Evolutionary conservation across 2,329 filamentous ascomycete genomes (phyloP), one percentile per base, ranked within the genome.

Genomic region (Xylaria sp.): DNA sequence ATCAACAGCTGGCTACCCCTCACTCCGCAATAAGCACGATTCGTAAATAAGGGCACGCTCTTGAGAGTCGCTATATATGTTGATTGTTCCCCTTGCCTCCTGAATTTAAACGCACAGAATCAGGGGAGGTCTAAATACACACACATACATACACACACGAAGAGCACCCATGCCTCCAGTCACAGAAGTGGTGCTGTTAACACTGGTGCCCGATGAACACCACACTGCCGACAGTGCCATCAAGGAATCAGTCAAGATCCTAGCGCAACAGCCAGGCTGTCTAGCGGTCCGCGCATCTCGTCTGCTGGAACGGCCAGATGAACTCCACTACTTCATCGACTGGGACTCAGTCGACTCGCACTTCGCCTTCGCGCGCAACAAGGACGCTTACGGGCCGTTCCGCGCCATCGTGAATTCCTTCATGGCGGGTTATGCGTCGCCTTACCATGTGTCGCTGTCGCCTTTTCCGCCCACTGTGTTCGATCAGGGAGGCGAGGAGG

Each of bases 161-260:
- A 1, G 1, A 25, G 23, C 23, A 25, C 23, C 23, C 56, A 78
- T 77, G 76, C 62, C 74, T 0, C 71, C 75, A 65, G 68, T 77
- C 51, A 78, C 76, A 12, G 76, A 78, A 69, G 37, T 77, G 46
- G 65, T 72, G 54, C 15, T 62, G 25, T 7, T 74, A n/a, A 54
- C 56, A 15, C 56, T 76, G n/a, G 68, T 71, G 8, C 69, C 72
- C 18, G 58, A 67, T 37, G 58, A 64, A 34, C 63, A 72, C 28
- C 15, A 48, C 54, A 23, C 28, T 15, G 44, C 57, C n/a, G 18
- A 48, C 51, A n/a, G 28, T 15, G 44, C 57, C n/a, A 41, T 76
- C 52, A 44, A 48, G 6, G 56, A 69, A 13, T 67, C 62, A n/a
- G 60, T 66, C 18, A 50, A 59, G 13, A 66, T 63, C 5, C 64